Conservation (phyloP, 2,329 filamentous ascomycete genomes). For the Fusarium verrucosum region DNA sequence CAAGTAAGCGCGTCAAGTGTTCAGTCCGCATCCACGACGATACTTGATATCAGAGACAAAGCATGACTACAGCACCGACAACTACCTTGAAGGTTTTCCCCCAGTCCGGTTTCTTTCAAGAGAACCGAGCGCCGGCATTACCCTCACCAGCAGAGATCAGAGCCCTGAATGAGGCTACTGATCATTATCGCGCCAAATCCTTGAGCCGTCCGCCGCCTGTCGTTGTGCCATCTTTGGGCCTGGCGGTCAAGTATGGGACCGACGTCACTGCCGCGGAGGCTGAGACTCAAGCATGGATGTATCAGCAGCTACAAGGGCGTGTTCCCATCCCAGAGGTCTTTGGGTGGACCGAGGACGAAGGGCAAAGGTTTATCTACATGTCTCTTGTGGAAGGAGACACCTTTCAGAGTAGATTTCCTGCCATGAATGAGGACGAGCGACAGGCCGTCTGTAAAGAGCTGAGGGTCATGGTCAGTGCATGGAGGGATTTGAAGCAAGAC, state of each 20-base stretch:
- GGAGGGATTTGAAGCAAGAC: slow-evolving; percentile 32
- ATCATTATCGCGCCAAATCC: slow-evolving; percentile 14
- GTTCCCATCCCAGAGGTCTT: slow-evolving; percentile 50
- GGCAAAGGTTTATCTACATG: slow-evolving; percentile 44
- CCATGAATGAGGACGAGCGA: slow-evolving; percentile 32
- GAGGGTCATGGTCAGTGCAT: slow-evolving; percentile 30
- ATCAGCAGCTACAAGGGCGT: slow-evolving; percentile 38
- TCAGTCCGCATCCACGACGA: too few relatives aligned
- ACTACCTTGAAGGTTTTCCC: neutral
- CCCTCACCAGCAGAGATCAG: slow-evolving; percentile 46
- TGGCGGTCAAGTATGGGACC: slow-evolving; percentile 50
- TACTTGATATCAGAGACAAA: too few relatives aligned
- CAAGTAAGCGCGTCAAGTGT: too few relatives aligned
- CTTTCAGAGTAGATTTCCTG: slow-evolving; percentile 32
- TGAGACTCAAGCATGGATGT: slow-evolving; percentile 43
- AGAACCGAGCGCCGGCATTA: slow-evolving; percentile 37
- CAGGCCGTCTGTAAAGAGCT: slow-evolving; percentile 46
- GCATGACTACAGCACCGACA: too few relatives aligned
- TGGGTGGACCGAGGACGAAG: slow-evolving; percentile 31
- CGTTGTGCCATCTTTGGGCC: slow-evolving; percentile 45
- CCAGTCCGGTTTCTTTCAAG: slow-evolving; percentile 36
- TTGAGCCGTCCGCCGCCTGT: slow-evolving; percentile 47
- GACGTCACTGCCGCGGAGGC: slow-evolving; percentile 45
- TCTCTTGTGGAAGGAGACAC: slow-evolving; percentile 34
- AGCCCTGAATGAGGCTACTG: slow-evolving; percentile 40